These are phyloP conservation scores for Chrysanthemum lavandulifolium DNA, from an alignment of 129 eudicot species.

Conservation along the genomic window DNA sequence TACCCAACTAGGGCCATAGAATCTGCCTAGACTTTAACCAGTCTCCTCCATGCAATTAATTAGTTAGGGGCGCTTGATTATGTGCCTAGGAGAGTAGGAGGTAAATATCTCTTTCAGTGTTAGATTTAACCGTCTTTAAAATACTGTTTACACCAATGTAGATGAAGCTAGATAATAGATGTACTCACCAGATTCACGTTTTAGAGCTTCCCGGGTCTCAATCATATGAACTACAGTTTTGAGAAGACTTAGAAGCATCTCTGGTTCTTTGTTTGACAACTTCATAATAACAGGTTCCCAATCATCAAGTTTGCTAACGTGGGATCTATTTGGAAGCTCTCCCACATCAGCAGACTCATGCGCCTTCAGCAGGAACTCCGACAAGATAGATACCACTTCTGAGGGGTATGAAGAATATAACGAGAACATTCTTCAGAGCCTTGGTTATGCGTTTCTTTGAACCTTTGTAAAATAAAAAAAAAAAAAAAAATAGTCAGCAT, in stretches of 20 bases:
- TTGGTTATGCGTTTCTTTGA: conserved; percentile 56
- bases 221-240: conserved; percentile 66
- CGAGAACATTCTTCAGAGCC: conserved; percentile 47
- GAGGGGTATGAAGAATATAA: conserved; percentile 67
- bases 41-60: too few relatives aligned
- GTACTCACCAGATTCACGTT: conserved; percentile 39
- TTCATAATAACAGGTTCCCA: conserved; percentile 73
- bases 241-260: conserved; percentile 62
- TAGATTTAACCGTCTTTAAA: too few relatives aligned
- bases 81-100: too few relatives aligned
- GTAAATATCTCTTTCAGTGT: too few relatives aligned
- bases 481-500: conserved; percentile 10
- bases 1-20: too few relatives aligned
- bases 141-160: too few relatives aligned
- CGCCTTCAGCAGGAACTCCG: conserved; percentile 62
- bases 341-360: conserved; percentile 41
- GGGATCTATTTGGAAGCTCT: conserved; percentile 32
- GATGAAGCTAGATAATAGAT: background rate
- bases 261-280: conserved; percentile 75
- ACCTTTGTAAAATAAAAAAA: conserved; percentile 36
- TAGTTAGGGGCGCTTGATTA: too few relatives aligned
- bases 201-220: conserved; percentile 39
- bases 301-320: conserved; percentile 45
- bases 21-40: too few relatives aligned
- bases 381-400: conserved; percentile 55